A percentile compares a stretch with the other conserved stretches of the same genome.
phyloP scores from a whole-genome alignment of 345 rosid genomes.

The Conringia planisiliqua region DNA sequence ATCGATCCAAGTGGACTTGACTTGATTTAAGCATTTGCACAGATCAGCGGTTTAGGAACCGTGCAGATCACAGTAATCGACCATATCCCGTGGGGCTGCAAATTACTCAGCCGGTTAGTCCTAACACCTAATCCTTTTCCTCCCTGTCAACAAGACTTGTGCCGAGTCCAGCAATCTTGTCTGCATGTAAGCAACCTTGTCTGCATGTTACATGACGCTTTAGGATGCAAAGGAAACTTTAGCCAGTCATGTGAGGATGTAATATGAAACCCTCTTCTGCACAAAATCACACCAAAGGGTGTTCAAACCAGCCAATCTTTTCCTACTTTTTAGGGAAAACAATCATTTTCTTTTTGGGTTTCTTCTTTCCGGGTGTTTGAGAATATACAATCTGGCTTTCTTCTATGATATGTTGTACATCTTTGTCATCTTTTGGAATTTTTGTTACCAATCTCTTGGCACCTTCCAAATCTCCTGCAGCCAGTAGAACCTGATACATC shows the following conservation, averaged over 20 bases:
- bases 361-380: constrained; percentile 7
- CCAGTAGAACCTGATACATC: constrained; percentile 85
- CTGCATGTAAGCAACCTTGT: not conserved
- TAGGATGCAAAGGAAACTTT: not conserved
- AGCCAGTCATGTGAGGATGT: not conserved
- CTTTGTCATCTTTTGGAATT: constrained; percentile 64
- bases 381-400: constrained; percentile 30
- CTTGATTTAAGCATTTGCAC: not conserved
- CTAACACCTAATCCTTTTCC: not conserved
- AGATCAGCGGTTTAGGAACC: not conserved
- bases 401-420: constrained; percentile 44
- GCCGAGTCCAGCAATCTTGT: not conserved
- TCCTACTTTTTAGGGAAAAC: not conserved
- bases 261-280: constrained; percentile 8
- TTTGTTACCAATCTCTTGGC: constrained; percentile 42
- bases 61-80: not conserved
- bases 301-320: not conserved
- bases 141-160: constrained; percentile 7
- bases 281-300: not conserved
- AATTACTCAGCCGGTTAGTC: not conserved
- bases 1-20: not conserved
- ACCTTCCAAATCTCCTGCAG: constrained; percentile 44
- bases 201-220: not conserved
- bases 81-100: not conserved
- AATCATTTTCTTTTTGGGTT: not conserved